phyloP scores from a whole-genome alignment of 1,284 basidiomycete species.

The Porogramme epimiltina region DNA sequence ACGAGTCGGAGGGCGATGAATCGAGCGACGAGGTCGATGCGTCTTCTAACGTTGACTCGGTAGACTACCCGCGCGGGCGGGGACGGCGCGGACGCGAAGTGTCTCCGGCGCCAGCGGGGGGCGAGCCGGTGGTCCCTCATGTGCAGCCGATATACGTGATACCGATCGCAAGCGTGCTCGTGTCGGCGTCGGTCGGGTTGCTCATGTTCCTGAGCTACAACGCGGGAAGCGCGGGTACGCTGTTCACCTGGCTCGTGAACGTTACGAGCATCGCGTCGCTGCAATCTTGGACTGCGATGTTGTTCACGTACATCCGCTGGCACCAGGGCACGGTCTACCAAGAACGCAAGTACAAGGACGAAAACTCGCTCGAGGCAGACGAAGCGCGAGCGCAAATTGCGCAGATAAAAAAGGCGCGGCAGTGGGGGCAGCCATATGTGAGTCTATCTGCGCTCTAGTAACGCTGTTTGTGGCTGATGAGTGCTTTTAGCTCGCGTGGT shows the following conservation, averaged over 20 bases:
- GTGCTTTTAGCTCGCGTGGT: conserved; percentile 26
- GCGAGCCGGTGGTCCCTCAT: background rate
- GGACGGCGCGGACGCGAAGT: too few species aligned
- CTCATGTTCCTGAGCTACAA: conserved; percentile 27
- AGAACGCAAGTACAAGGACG: conserved; percentile 20
- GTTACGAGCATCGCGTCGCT: conserved; percentile 32
- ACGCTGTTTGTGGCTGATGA: background rate
- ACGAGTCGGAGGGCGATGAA: background rate
- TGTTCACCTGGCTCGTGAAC: conserved; percentile 29
- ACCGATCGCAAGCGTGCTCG: conserved; percentile 29
- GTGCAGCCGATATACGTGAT: conserved; percentile 21
- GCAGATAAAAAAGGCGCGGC: conserved; percentile 28
- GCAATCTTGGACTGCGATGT: conserved; percentile 32
- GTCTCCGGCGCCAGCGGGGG: background rate
- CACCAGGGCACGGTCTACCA: conserved; percentile 29
- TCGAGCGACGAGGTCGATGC: background rate
- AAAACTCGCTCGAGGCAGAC: background rate
- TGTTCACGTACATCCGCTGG: conserved; percentile 36
- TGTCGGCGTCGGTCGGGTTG: conserved; percentile 26
- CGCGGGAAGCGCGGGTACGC: conserved; percentile 14
- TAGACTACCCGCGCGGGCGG: background rate
- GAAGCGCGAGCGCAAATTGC: conserved; percentile 21
- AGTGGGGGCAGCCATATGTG: conserved; percentile 30
- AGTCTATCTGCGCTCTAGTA: background rate
- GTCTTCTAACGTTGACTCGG: too few species aligned